Base-by-base conservation (phyloP, 2,329 filamentous ascomycete species). In the Colletotrichum tropicale region DNA sequence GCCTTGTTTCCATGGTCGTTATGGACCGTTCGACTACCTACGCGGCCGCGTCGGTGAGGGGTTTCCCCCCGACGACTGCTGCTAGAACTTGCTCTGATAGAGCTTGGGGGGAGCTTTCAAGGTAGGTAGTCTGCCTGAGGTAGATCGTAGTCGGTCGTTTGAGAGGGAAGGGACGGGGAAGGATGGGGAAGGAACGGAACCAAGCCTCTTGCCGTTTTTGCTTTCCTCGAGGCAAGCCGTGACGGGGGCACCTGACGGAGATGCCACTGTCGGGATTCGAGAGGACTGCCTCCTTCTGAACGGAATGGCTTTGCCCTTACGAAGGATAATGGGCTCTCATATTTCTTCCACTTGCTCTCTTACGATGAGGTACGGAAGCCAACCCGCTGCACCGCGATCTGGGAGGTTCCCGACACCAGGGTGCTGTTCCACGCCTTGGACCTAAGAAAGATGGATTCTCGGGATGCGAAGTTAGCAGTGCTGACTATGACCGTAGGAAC, bases 221-320 rank as follows among this genome's bases (percentile, higher is more conserved):
- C 18, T 43, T 48, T 48, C 43, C 4, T 48, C 1, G 43, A 0
- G 15, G 1, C 3, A 3, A 4, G 5, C n/a, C 10, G 9, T 13
- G n/a, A 21, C 10, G 34, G 5, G 10, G 10, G 30, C 30, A 32
- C 30, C 30, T 32, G 1, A 32, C 10, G 4, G 30, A 32, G 30
- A 32, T 32, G 10, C 30, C 30, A 1, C 10, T 32, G 10, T 32
- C 10, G 30, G 30, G 30, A 12, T 12, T 32, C 30, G 4, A 32
- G 5, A 32, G 10, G 30, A 32, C 9, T 32, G 10, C 1, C 10
- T 4, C 10, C 30, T 32, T 32, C 30, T 32, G 12, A 12, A 6
- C 12, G 30, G 30, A 12, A 32, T 36, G 36, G 15, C 3, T 18
- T 38, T 38, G 15, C 7, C 15, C 15, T 38, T 16, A 38, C 36